Conservation (phyloP, 148 eudicot species). For the Gaultheria prostrata region DNA sequence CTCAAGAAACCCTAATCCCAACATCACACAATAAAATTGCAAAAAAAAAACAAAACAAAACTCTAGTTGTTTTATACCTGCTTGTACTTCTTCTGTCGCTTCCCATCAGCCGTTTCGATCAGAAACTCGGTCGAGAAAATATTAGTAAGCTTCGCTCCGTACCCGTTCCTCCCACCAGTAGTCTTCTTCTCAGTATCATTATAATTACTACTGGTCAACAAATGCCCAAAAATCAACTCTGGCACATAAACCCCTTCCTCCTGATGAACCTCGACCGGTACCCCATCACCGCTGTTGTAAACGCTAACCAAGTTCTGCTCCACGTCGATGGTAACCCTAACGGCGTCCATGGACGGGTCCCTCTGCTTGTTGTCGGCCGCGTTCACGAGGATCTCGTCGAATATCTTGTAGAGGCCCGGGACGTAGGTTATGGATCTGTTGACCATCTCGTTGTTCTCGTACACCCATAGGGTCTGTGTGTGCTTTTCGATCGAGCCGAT, state of each 20-base stretch:
- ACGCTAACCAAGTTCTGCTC: constrained; percentile 55
- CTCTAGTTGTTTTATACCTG: constrained; percentile 46
- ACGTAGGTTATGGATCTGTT: constrained; percentile 44
- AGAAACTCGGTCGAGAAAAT: constrained; percentile 86
- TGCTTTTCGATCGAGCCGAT: constrained; percentile 83
- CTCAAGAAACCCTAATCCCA: background rate
- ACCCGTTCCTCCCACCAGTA: constrained; percentile 96
- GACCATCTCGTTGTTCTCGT: constrained; percentile 45
- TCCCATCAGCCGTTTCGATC: constrained; percentile 93
- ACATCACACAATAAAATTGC: background rate
- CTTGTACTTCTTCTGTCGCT: constrained; percentile 65
- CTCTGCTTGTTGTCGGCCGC: constrained; percentile 95
- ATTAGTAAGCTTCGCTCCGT: constrained; percentile 91
- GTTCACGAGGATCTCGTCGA: constrained; percentile 90
- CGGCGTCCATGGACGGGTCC: constrained; percentile 67
- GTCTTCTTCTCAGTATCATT: constrained; percentile 83
- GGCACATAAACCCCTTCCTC: constrained; percentile 96
- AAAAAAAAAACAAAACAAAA: background rate
- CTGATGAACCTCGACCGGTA: constrained; percentile 83
- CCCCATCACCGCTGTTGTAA: constrained; percentile 80
- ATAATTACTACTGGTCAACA: constrained; percentile 90
- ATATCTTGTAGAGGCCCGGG: constrained; percentile 94
- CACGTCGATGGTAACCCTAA: constrained; percentile 58
- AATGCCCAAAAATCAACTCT: constrained; percentile 88
- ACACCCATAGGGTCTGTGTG: constrained; percentile 72